Percentiles rank a stretch among this genome's conserved stretches.
Evolutionary conservation across 108 stramenopile species (phyloP).

Genomic region (Mayamaea pseudoterrestris): DNA sequence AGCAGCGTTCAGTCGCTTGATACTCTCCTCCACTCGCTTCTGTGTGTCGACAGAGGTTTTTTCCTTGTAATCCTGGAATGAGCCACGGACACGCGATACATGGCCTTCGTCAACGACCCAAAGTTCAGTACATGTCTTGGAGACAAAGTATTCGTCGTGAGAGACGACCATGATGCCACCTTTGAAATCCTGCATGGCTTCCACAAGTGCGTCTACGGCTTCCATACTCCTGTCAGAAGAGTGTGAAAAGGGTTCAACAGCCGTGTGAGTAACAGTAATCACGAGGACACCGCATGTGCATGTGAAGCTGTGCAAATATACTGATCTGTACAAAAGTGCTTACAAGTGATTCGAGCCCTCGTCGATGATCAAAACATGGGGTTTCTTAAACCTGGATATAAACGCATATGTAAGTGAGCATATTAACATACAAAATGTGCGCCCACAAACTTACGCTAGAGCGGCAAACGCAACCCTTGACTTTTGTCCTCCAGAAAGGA

Average conservation of each 20-base stretch:
- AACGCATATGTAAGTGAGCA: no score
- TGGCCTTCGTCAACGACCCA: constrained; percentile 78
- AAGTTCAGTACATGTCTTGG: constrained; percentile 60
- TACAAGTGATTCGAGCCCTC: constrained; percentile 93
- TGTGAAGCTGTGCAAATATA: no score
- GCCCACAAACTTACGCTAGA: no score
- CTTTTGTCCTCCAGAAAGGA: constrained; percentile 94
- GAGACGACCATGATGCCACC: constrained; percentile 85
- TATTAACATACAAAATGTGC: no score
- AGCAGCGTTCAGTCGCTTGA: constrained; percentile 50
- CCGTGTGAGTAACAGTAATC: no score
- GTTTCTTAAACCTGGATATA: no score
- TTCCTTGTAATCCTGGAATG: constrained; percentile 76
- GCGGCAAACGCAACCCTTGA: constrained; percentile 92
- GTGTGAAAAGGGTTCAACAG: no score
- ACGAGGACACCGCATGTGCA: no score
- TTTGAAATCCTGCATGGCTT: constrained; percentile 71
- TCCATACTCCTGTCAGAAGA: no score
- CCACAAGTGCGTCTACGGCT: constrained; percentile 92
- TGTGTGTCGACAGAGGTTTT: constrained; percentile 56
- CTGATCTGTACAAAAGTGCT: no score
- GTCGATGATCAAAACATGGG: constrained; percentile 95
- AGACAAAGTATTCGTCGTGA: constrained; percentile 90
- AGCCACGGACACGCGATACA: constrained; percentile 57
- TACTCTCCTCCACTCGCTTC: constrained; percentile 72